Evolutionary conservation across 192 early-diverging fungal species (phyloP), one percentile per base, ranked within the genome.

Genomic region (Coemansia sp.): DNA sequence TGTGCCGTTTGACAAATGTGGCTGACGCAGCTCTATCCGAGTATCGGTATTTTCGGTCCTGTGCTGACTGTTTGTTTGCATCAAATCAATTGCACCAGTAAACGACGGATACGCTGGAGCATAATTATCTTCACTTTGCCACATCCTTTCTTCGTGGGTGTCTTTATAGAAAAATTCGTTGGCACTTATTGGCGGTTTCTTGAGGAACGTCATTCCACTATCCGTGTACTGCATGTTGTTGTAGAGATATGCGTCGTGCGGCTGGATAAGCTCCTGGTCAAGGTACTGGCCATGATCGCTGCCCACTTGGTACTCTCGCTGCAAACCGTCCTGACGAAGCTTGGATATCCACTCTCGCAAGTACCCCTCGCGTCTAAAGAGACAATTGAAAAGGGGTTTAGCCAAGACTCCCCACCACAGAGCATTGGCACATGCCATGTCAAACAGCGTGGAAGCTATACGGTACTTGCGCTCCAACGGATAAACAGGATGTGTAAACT

Each of bases 401-500:
- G 61, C 71, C 67, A 80, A 68, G 40, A 71, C 57, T 1, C 28
- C 25, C 77, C 77, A 74, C 68, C 64, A 66, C 0, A 66, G 37
- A 3, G 59, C 40, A 20, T 70, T 70, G 1, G 53, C 33, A 3
- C 34, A 59, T 1, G 61, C 49, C n/a, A 61, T 62, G 43, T 64
- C 63, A 25, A 80, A 62, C 4, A 73, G n/a, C 2, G 71, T 72
- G 5, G 64, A 67, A 5, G 63, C 34, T n/a, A 79, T 60, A n/a
- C 72, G 66, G 42, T 56, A 65, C 13, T 23, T 58, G 20, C 29
- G 28, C 13, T 51, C 26, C 16, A 79, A 20, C 10, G 70, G 61
- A 59, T 70, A 72, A 18, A 67, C 15, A 0, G 64, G 65, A 30
- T 61, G 58, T 2, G 43, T 43, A 12, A 72, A 66, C 58, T 68